A percentile compares a stretch with the other conserved stretches of the same genome.
Evolutionary conservation across 805 yeast species (phyloP).

Genomic region (Yarrowia sp.): DNA sequence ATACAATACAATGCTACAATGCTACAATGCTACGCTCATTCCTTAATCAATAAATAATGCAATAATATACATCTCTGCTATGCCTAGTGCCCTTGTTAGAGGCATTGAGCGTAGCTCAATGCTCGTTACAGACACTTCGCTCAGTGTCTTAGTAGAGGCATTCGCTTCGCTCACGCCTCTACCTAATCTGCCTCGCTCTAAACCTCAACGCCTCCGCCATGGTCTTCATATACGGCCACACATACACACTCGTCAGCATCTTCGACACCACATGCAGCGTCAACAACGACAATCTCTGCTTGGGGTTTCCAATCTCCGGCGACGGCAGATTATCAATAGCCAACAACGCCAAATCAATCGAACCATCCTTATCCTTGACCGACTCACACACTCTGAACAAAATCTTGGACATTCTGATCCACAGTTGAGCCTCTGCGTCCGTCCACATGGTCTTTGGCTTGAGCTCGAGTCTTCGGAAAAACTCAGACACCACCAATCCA

Average conservation of each 20-base stretch:
- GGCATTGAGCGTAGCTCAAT: too few relatives aligned
- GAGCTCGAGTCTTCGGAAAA: slow-evolving; percentile 34
- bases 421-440: slow-evolving; percentile 22
- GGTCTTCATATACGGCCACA: slow-evolving; percentile 25
- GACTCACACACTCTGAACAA: slow-evolving; percentile 18
- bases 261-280: slow-evolving; percentile 22
- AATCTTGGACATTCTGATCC: slow-evolving; percentile 25
- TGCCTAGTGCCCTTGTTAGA: too few relatives aligned
- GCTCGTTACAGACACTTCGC: too few relatives aligned
- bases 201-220: slow-evolving; percentile 21
- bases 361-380: slow-evolving; percentile 19
- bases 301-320: slow-evolving; percentile 17
- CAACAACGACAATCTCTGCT: slow-evolving; percentile 8
- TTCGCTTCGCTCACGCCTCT: too few relatives aligned
- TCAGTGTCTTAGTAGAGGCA: too few relatives aligned
- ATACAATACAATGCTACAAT: too few relatives aligned
- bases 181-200: slow-evolving; percentile 21
- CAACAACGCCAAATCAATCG: slow-evolving; percentile 1
- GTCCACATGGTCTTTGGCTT: slow-evolving; percentile 20
- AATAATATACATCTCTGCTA: slow-evolving; percentile 17
- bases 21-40: too few relatives aligned
- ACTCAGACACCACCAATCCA: slow-evolving; percentile 40
- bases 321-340: slow-evolving; percentile 9
- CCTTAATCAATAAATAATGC: slow-evolving; percentile 11
- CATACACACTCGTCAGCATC: slow-evolving; percentile 19